A percentile compares a stretch with the other conserved stretches of the same genome.
Evolutionary conservation across 2,329 filamentous ascomycete species (phyloP).

Genomic region (Aspergillus ibericus): DNA sequence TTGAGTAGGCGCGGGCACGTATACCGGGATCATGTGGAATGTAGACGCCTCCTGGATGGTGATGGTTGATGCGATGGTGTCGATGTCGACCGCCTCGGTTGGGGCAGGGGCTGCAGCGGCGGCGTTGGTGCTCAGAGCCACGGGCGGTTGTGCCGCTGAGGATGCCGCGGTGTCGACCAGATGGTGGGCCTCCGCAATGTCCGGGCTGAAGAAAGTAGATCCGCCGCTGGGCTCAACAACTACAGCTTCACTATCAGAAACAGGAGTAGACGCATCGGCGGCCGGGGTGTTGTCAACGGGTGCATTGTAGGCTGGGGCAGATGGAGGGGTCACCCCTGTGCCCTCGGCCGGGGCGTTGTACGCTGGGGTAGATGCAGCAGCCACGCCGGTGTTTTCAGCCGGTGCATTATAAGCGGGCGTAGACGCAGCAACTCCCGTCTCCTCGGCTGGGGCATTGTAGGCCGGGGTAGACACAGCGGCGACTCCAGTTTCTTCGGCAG

Average conservation of each 20-base stretch:
- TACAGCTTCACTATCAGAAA: not conserved
- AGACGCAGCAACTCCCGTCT: not conserved
- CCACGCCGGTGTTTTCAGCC: not conserved
- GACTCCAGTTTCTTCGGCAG: not conserved
- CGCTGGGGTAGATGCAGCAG: not conserved
- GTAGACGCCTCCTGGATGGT: conserved; percentile 14
- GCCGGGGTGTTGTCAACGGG: not conserved
- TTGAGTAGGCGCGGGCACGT: conserved; percentile 22
- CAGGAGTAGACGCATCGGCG: not conserved
- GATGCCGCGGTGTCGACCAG: not conserved
- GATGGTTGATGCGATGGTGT: conserved; percentile 9
- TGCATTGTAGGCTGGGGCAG: not conserved
- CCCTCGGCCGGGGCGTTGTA: not conserved
- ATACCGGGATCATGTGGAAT: conserved; percentile 30
- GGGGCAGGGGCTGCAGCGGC: not conserved
- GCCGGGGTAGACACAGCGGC: not conserved
- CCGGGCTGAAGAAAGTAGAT: not conserved
- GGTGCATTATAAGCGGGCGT: not conserved
- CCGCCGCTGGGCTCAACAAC: not conserved
- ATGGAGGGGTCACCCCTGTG: not conserved
- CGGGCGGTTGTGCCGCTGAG: not conserved
- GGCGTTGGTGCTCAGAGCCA: not conserved
- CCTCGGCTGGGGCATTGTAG: not conserved
- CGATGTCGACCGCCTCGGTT: not conserved
- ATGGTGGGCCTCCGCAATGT: not conserved